Evolutionary conservation across 75 land plant species (phyloP).

Genomic region (Gnetum montanum): DNA sequence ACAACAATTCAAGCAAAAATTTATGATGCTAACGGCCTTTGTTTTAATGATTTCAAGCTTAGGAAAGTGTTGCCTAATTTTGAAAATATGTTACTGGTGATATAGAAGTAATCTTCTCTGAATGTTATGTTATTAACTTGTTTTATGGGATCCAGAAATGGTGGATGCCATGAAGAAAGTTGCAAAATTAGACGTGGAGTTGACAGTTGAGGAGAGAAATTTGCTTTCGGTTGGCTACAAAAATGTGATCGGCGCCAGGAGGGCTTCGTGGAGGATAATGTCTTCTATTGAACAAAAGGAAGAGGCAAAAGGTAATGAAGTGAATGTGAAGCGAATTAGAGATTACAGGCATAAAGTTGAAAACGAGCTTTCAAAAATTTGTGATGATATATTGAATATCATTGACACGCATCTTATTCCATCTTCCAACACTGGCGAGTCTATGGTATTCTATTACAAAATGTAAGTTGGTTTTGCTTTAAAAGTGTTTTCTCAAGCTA

Average conservation of each 20-base stretch:
- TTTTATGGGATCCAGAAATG: too few species aligned
- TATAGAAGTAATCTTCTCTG: too few species aligned
- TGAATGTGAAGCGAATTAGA: conserved; percentile 47
- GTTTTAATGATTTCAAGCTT: too few species aligned
- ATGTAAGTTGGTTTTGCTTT: conserved; percentile 31
- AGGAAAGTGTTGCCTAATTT: too few species aligned
- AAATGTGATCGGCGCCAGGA: conserved; percentile 58
- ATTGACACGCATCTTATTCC: conserved; percentile 53
- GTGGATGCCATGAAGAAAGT: conserved; percentile 58
- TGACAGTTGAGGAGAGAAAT: conserved; percentile 54
- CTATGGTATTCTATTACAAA: conserved; percentile 54
- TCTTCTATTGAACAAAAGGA: conserved; percentile 62
- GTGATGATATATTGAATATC: conserved; percentile 47
- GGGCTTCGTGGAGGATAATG: conserved; percentile 63
- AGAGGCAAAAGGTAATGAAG: conserved; percentile 52
- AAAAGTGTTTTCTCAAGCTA: too few species aligned
- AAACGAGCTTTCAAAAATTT: conserved; percentile 45
- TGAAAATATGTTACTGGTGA: too few species aligned
- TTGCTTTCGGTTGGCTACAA: conserved; percentile 59
- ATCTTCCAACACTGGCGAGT: conserved; percentile 38
- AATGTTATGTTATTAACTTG: too few species aligned
- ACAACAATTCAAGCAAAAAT: too few species aligned
- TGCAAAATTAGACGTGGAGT: conserved; percentile 47
- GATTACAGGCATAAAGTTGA: conserved; percentile 49
- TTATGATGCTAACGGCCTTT: too few species aligned